These are phyloP conservation scores for Ustilago loliicola DNA, from an alignment of 1,284 basidiomycete species.

Conservation along the genomic window DNA sequence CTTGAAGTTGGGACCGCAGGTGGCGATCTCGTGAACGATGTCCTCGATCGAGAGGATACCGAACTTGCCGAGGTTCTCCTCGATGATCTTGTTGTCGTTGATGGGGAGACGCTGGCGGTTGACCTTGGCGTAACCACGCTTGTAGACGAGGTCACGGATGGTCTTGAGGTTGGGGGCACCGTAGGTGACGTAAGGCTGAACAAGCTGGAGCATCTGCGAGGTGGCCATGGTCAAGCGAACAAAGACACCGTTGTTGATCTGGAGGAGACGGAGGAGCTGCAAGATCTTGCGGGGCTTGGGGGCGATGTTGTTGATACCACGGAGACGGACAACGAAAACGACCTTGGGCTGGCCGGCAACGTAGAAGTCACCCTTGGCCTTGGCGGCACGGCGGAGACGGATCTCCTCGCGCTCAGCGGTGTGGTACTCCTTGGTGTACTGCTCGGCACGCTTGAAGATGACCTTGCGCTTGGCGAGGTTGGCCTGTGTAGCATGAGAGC, in stretches of 20 bases:
- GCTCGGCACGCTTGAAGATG: slow-evolving; percentile 99
- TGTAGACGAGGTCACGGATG: slow-evolving; percentile 98
- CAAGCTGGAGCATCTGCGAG: slow-evolving; percentile 95
- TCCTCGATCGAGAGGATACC: slow-evolving; percentile 98
- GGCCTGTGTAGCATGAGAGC: slow-evolving; percentile 74
- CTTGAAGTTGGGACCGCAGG: slow-evolving; percentile 98
- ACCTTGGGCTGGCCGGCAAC: slow-evolving; percentile 97
- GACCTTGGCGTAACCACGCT: slow-evolving; percentile 99
- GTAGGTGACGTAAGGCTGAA: slow-evolving; percentile 92
- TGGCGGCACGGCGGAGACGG: slow-evolving; percentile 91
- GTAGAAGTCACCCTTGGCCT: slow-evolving; percentile 94
- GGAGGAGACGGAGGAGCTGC: slow-evolving; percentile 96
- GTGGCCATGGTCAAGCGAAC: slow-evolving; percentile 97
- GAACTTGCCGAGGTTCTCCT: slow-evolving; percentile 90
- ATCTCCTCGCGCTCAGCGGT: slow-evolving; percentile 95
- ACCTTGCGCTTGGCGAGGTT: slow-evolving; percentile 92
- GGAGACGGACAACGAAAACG: slow-evolving; percentile 92
- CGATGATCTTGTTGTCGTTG: slow-evolving; percentile 92
- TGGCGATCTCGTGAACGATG: slow-evolving; percentile 96
- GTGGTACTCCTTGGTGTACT: slow-evolving; percentile 97
- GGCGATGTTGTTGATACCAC: slow-evolving; percentile 98
- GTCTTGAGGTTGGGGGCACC: slow-evolving; percentile 96
- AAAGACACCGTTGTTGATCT: slow-evolving; percentile 99
- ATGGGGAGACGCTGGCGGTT: slow-evolving; percentile 97
- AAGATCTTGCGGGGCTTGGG: slow-evolving; percentile 99